phyloP scores from a whole-genome alignment of 495 filamentous ascomycete genomes.

The Darksidea phi region DNA sequence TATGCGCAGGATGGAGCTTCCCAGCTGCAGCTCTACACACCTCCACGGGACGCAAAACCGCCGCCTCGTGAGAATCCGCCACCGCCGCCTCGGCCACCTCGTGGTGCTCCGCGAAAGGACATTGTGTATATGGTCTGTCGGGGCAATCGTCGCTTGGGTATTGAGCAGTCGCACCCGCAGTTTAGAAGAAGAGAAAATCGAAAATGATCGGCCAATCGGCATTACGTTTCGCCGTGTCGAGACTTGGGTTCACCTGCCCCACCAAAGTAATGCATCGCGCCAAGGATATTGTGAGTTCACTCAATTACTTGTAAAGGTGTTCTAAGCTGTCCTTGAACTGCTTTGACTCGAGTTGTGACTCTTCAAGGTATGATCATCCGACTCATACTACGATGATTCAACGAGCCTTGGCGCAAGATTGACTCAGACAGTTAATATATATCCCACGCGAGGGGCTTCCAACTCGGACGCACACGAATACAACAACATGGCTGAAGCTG shows the following conservation, averaged over 20 bases:
- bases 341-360: neutral
- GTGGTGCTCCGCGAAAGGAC: constrained; percentile 42
- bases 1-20: neutral
- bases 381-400: constrained; percentile 4
- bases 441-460: constrained; percentile 21
- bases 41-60: constrained; percentile 41
- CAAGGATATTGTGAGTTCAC: constrained; percentile 1
- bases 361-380: neutral
- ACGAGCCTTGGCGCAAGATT: constrained; percentile 11
- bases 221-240: constrained; percentile 5
- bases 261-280: constrained; percentile 4
- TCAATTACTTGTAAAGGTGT: too few species aligned
- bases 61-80: constrained; percentile 35
- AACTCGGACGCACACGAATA: constrained; percentile 5
- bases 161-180: constrained; percentile 2
- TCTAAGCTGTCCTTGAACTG: neutral
- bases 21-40: constrained; percentile 15
- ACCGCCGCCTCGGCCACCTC: constrained; percentile 41
- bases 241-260: neutral
- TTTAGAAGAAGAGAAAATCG: constrained; percentile 15
- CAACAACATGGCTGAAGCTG: constrained; percentile 26
- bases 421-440: constrained; percentile 18
- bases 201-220: constrained; percentile 19
- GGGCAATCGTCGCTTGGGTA: constrained; percentile 13
- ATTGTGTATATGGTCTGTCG: constrained; percentile 24